A percentile compares a stretch with the other conserved stretches of the same genome.
Evolutionary conservation across 805 yeast genomes (phyloP).

Genomic region (Zygosaccharomyces kombuchaensis): DNA sequence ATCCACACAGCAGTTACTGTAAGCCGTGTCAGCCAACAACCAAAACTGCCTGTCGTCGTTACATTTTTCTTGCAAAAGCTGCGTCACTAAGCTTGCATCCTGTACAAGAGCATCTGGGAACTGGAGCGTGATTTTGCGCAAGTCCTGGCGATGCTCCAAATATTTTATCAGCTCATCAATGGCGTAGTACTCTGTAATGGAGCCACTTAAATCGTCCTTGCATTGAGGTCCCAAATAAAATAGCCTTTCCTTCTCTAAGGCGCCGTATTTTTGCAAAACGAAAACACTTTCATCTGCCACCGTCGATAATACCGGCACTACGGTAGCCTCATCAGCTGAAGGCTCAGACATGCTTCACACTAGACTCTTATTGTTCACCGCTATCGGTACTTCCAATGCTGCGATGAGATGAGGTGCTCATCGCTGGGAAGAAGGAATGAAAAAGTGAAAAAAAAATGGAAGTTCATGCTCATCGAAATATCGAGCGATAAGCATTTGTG

Average conservation of each 20-base stretch:
- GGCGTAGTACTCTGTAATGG: slow-evolving; percentile 51
- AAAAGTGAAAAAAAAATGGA: not conserved
- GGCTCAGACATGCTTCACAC: slow-evolving; percentile 1
- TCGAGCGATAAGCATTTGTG: not conserved
- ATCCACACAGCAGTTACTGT: slow-evolving; percentile 92
- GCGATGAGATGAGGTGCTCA: slow-evolving; percentile 3
- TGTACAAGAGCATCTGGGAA: slow-evolving; percentile 79
- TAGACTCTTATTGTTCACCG: not conserved
- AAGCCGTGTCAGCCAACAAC: slow-evolving; percentile 93
- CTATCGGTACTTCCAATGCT: not conserved
- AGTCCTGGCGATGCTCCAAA: slow-evolving; percentile 38
- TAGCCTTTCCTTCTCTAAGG: slow-evolving; percentile 25
- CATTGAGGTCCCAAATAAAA: slow-evolving; percentile 29
- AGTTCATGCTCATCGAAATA: not conserved
- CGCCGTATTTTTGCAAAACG: slow-evolving; percentile 41
- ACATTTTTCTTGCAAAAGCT: slow-evolving; percentile 42
- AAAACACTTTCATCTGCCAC: slow-evolving; percentile 61
- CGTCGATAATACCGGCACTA: slow-evolving; percentile 73
- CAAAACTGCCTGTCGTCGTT: slow-evolving; percentile 46
- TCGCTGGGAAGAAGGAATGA: slow-evolving; percentile 1
- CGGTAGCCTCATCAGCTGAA: slow-evolving; percentile 13
- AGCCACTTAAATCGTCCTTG: slow-evolving; percentile 29
- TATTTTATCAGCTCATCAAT: slow-evolving; percentile 44
- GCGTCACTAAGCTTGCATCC: slow-evolving; percentile 71
- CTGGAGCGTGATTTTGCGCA: slow-evolving; percentile 67